Evolutionary conservation across 495 filamentous ascomycete species (phyloP), one percentile per base, ranked within the genome.

Genomic region (Tuber brumale): DNA sequence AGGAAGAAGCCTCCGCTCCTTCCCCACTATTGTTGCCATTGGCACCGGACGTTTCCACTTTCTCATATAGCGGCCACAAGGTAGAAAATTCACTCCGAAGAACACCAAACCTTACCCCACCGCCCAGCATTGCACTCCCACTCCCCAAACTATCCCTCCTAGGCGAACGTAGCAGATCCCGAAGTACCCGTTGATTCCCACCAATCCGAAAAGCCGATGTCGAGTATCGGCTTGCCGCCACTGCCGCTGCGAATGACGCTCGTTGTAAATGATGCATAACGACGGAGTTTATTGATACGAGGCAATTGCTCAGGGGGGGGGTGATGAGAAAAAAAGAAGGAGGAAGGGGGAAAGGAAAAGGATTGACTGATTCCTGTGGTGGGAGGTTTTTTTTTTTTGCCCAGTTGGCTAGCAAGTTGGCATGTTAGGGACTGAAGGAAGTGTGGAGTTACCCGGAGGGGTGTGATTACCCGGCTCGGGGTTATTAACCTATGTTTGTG

Each of bases 11-110:
- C 57, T 35, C 31, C 19, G 27, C 57, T 19, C 31, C 27, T 18
- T 66, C 57, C 57, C 57, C 57, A 35, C 57, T 66, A 9, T 61
- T 61, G 57, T 10, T 18, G 3, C n/a, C 31, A 66, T 66, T 3
- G 57, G 14, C 27, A 19, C 42, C 48, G 46, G 46, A 39, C 37
- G 72, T 31, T 66, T 75, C 10, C 43, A 16, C n/a, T 37, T 71
- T 45, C 39, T 31, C 41, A 45, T 21, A 69, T 35, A 37, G 48
- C 42, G 48, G 71, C 70, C 85, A 71, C 85, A 86, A 77, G 86
- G 86, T 73, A 81, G 85, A 57, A 86, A 89, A 84, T 70, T 80
- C 77, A 31, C 81, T 82, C 69, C 75, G 76, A 80, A 86, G 77
- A 35, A 70, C 23, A 74, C 46, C 72, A 14, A 72, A 57, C 27